These are phyloP conservation scores for Chenopodium album DNA, from an alignment of 148 eudicot genomes.

Conservation along the genomic window DNA sequence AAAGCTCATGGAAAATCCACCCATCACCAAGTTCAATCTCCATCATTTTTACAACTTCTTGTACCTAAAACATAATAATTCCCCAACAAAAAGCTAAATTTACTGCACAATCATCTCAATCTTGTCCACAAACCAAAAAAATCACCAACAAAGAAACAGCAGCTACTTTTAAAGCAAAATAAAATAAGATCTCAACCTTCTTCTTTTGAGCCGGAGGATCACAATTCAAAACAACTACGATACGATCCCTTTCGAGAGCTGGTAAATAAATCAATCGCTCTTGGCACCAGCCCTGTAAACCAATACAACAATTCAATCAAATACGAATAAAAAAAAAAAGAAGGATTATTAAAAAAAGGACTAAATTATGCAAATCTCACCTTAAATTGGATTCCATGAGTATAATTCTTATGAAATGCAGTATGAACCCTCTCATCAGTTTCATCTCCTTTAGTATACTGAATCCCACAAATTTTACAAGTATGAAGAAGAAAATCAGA, in stretches of 20 bases:
- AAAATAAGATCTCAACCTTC: constrained; percentile 46
- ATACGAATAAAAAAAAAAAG: too few relatives aligned
- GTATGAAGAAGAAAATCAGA: constrained; percentile 79
- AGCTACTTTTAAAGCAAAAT: neutral
- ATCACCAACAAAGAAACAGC: neutral
- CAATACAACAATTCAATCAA: constrained; percentile 2
- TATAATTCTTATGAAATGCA: constrained; percentile 67
- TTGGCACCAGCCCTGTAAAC: constrained; percentile 70
- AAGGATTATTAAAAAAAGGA: neutral
- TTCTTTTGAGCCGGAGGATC: constrained; percentile 69
- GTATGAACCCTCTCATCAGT: constrained; percentile 76
- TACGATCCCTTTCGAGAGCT: constrained; percentile 47
- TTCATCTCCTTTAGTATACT: constrained; percentile 78
- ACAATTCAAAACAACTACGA: constrained; percentile 55
- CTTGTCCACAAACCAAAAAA: neutral
- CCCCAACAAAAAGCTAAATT: neutral
- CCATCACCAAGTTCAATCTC: constrained; percentile 93
- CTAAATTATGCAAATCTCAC: constrained; percentile 29
- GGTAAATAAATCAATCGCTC: constrained; percentile 54
- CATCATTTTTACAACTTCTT: constrained; percentile 80
- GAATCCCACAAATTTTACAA: constrained; percentile 70
- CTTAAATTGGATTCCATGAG: constrained; percentile 77
- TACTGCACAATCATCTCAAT: neutral
- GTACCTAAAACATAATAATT: constrained; percentile 39
- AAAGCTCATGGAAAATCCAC: constrained; percentile 63